These are phyloP conservation scores for Hordeum pubiflorum DNA, from an alignment of 202 grass and related monocot genomes.

Conservation along the genomic window DNA sequence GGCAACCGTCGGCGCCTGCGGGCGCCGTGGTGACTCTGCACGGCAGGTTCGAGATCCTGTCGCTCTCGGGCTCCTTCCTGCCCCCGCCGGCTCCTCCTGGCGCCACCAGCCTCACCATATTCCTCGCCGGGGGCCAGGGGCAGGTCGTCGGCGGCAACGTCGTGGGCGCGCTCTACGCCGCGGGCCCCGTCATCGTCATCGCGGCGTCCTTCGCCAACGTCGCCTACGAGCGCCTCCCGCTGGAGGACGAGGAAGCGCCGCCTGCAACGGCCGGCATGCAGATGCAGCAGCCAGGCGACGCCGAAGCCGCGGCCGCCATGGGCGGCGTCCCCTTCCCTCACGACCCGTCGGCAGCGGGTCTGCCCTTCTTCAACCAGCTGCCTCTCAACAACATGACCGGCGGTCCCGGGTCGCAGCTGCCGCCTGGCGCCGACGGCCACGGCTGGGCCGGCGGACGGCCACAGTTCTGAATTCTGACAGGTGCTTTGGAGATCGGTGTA, in stretches of 20 bases:
- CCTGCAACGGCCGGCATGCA: constrained; percentile 35
- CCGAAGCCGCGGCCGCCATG: constrained; percentile 31
- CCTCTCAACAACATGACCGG: constrained; percentile 63
- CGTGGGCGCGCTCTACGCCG: constrained; percentile 69
- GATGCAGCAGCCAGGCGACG: constrained; percentile 51
- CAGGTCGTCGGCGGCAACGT: constrained; percentile 92
- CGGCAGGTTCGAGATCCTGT: constrained; percentile 89
- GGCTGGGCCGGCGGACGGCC: constrained; percentile 40
- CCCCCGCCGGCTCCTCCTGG: constrained; percentile 73
- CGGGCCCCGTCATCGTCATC: constrained; percentile 84
- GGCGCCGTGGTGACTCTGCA: constrained; percentile 70
- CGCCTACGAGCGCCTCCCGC: constrained; percentile 79
- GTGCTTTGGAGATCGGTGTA: constrained; percentile 7
- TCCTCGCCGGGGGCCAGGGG: constrained; percentile 74
- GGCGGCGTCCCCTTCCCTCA: constrained; percentile 34
- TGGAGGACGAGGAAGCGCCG: constrained; percentile 53
- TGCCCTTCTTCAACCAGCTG: constrained; percentile 86
- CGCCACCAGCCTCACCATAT: constrained; percentile 87
- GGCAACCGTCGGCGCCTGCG: constrained; percentile 65
- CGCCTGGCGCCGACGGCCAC: constrained; percentile 52
- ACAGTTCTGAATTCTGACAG: constrained; percentile 47
- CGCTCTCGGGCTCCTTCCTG: constrained; percentile 83
- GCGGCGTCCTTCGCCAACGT: constrained; percentile 87
- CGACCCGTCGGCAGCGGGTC: constrained; percentile 56
- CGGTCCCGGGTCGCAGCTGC: constrained; percentile 43